Evolutionary conservation across 768 basidiomycete species (phyloP), one percentile per base, ranked within the genome.

Genomic region (Pluteus cervinus): DNA sequence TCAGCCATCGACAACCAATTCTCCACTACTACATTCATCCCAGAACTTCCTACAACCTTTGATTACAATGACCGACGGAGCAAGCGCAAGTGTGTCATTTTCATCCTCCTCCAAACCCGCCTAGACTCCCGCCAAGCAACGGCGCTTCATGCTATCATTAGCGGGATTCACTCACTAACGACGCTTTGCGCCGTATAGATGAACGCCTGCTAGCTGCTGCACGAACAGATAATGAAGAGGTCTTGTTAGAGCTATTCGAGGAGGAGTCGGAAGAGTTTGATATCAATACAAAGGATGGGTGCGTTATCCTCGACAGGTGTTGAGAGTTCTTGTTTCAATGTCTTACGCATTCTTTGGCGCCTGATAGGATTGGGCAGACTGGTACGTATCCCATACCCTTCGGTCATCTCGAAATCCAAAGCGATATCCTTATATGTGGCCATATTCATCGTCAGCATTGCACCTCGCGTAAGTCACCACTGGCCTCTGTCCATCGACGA

Each of bases 211-310:
- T 89, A 21, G 75, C 75, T 20, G 86, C 85, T 7, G 87, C 85
- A 21, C 75, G 84, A 50, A 48, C 56, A 12, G 87, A 90, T 61
- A 77, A 85, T 56, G 76, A 79, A 46, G 85, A 83, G 4, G 54
- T 83, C 44, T 52, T 89, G 16, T 48, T 72, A 1, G 75, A 79
- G 34, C 62, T 84, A 10, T 73, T 88, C 39, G 64, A 71, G 14
- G 51, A 75, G 24, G n/a, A n/a, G n/a, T n/a, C n/a, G n/a, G 75
- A 64, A 4, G 48, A 50, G 3, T 81, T 77, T 46, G 74, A 89
- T 53, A 80, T 90, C 44, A 92, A 92, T 57, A 78, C 66, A 49
- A 66, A 69, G 49, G 87, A 90, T 52, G 84, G 85, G 86, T 86
- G 51, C 46, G 84, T 69, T 23, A 18, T 40, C 39, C 39, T 28